phyloP scores from a whole-genome alignment of 805 yeast species.

The Candida silvatica region DNA sequence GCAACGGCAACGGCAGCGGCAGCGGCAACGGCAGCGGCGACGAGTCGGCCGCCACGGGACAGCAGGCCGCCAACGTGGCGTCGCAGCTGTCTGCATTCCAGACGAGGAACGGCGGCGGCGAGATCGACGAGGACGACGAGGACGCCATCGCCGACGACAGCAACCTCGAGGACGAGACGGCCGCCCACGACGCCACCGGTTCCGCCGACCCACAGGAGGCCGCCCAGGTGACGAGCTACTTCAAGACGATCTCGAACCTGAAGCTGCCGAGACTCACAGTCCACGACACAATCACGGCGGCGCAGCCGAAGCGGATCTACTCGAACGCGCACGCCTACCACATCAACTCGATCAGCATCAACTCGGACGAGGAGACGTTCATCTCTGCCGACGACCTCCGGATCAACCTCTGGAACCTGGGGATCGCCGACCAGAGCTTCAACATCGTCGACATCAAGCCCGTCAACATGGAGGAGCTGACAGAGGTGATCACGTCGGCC shows the following conservation, averaged over 20 bases:
- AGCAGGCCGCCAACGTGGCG: constrained; percentile 7
- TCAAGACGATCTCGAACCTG: constrained; percentile 31
- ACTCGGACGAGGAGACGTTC: constrained; percentile 94
- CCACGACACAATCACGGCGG: constrained; percentile 92
- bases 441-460: constrained; percentile 98
- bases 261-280: constrained; percentile 83
- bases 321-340: constrained; percentile 98
- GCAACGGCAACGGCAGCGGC: background rate
- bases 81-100: constrained; percentile 20
- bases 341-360: constrained; percentile 89
- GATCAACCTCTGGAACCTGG: constrained; percentile 91
- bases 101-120: constrained; percentile 11
- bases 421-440: constrained; percentile 89
- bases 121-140: constrained; percentile 1
- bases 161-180: constrained; percentile 5
- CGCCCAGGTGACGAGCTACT: constrained; percentile 1
- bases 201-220: background rate
- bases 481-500: constrained; percentile 95
- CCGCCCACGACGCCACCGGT: background rate
- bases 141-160: constrained; percentile 4
- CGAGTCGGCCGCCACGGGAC: constrained; percentile 1
- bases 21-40: background rate
- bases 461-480: constrained; percentile 95
- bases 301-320: constrained; percentile 85
- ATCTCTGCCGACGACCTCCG: constrained; percentile 90